Evolutionary conservation across 768 basidiomycete species (phyloP).

Genomic region (Albatrellus ellisii): DNA sequence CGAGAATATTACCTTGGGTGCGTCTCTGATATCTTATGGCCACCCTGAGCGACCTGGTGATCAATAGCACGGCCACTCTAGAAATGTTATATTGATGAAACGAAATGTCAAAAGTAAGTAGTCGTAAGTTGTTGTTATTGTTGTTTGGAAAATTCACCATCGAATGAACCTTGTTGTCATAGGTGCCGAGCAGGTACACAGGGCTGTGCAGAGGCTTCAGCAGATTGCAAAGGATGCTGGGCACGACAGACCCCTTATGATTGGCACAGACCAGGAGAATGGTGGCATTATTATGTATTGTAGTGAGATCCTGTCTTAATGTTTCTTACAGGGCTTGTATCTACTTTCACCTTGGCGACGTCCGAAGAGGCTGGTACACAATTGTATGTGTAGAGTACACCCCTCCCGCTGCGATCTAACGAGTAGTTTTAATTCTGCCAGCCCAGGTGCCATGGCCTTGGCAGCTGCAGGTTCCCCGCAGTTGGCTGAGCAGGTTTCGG

Average conservation of each 20-base stretch:
- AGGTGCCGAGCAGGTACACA: constrained; percentile 40
- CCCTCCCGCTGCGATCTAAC: background rate
- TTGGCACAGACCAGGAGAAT: constrained; percentile 67
- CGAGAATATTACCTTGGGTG: constrained; percentile 48
- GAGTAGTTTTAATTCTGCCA: constrained; percentile 15
- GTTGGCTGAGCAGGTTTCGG: constrained; percentile 31
- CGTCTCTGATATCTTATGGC: constrained; percentile 2
- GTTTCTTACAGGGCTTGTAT: constrained; percentile 40
- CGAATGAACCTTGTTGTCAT: background rate
- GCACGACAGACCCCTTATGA: constrained; percentile 41
- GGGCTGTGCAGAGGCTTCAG: constrained; percentile 38
- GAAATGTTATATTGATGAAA: constrained; percentile 55
- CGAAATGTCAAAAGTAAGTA: constrained; percentile 43
- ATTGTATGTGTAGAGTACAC: constrained; percentile 36
- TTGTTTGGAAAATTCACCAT: no score
- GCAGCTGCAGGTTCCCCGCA: constrained; percentile 37
- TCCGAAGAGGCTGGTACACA: constrained; percentile 39
- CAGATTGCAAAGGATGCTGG: constrained; percentile 40
- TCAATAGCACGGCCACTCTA: constrained; percentile 5
- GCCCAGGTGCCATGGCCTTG: constrained; percentile 65
- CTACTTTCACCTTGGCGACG: constrained; percentile 34
- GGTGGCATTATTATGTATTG: constrained; percentile 24
- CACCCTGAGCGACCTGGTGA: background rate
- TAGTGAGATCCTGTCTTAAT: background rate
- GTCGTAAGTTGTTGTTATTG: background rate